Evolutionary conservation across 2,329 filamentous ascomycete species (phyloP).

Genomic region (Pseudogymnoascus pannorum): DNA sequence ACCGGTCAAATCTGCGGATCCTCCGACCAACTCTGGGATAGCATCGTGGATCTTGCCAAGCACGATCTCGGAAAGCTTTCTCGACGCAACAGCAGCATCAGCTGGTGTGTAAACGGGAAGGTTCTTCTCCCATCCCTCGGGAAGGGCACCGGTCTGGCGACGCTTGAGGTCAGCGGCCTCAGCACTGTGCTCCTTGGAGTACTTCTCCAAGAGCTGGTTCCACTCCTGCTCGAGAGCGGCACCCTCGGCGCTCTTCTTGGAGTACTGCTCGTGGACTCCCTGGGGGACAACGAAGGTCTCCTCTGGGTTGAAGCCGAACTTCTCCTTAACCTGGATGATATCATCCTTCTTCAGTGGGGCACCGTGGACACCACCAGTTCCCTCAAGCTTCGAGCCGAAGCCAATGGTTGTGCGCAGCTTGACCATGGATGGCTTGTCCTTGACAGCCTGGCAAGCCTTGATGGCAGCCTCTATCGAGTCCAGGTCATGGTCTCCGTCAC

Average conservation of each 20-base stretch:
- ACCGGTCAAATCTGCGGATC: slow-evolving; percentile 94
- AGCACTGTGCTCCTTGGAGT: slow-evolving; percentile 66
- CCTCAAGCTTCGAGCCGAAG: slow-evolving; percentile 86
- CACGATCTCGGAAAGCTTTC: slow-evolving; percentile 93
- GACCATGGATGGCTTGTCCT: slow-evolving; percentile 94
- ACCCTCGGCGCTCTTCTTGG: slow-evolving; percentile 77
- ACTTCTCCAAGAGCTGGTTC: slow-evolving; percentile 89
- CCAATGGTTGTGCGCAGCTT: slow-evolving; percentile 97
- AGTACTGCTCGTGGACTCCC: slow-evolving; percentile 86
- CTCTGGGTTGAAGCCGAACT: slow-evolving; percentile 93
- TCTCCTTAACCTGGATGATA: slow-evolving; percentile 84
- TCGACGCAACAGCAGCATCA: slow-evolving; percentile 79
- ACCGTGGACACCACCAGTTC: slow-evolving; percentile 92
- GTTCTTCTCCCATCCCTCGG: slow-evolving; percentile 92
- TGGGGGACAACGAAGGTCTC: slow-evolving; percentile 90
- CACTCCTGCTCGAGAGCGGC: slow-evolving; percentile 88
- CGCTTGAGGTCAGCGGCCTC: slow-evolving; percentile 77
- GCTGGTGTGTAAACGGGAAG: slow-evolving; percentile 84
- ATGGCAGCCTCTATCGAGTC: slow-evolving; percentile 83
- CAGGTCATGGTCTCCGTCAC: slow-evolving; percentile 84
- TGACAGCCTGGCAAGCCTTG: slow-evolving; percentile 75
- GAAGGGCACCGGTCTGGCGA: slow-evolving; percentile 74
- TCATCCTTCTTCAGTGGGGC: slow-evolving; percentile 93
- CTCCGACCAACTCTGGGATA: slow-evolving; percentile 87
- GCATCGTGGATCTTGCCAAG: slow-evolving; percentile 77